Evolutionary conservation across 177 flowering plant species (phyloP).

Genomic region (Vitis hybrid): DNA sequence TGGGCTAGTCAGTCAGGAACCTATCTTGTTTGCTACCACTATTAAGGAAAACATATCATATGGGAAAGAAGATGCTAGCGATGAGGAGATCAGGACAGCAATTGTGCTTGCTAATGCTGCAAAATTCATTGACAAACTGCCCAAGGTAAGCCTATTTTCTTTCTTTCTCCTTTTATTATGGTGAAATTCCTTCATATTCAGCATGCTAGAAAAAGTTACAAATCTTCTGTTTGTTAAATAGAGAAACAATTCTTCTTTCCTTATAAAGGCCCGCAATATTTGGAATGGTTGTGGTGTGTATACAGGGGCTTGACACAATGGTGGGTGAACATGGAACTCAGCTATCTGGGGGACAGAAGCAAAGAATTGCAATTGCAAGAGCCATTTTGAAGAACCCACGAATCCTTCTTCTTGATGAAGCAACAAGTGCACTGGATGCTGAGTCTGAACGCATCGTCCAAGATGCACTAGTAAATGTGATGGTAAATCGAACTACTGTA

Average conservation of each 20-base stretch:
- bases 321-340: conserved; percentile 28
- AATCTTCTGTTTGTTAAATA: no score
- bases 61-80: conserved; percentile 64
- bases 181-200: no score
- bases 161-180: no score
- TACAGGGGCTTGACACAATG: conserved; percentile 39
- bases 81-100: conserved; percentile 56
- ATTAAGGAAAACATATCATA: conserved; percentile 64
- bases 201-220: no score
- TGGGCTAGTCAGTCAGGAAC: conserved; percentile 80
- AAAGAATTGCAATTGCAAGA: no score
- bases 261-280: no score
- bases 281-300: neutral
- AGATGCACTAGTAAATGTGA: conserved; percentile 20
- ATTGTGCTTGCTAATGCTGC: conserved; percentile 75
- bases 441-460: conserved; percentile 28
- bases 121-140: conserved; percentile 62
- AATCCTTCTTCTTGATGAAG: no score
- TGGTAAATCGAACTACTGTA: conserved; percentile 23
- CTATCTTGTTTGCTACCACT: conserved; percentile 56
- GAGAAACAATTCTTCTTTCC: no score
- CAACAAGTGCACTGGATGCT: conserved; percentile 15
- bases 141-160: conserved; percentile 32
- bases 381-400: no score
- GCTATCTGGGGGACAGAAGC: neutral